phyloP scores from a whole-genome alignment of 2,329 filamentous ascomycete genomes.

The Colletotrichum sp. region DNA sequence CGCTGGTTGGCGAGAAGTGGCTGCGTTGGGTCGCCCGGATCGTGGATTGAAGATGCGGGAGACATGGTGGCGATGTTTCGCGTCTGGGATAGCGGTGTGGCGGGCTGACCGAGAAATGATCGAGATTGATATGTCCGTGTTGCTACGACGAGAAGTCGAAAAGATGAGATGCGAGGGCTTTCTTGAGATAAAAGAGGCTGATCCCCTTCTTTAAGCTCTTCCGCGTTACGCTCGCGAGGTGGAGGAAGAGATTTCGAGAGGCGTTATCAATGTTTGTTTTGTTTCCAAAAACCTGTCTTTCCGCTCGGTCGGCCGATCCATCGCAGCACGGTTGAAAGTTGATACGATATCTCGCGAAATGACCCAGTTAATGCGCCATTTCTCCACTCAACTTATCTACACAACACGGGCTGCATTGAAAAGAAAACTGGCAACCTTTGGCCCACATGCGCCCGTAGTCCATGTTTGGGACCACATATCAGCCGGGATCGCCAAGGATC shows the following conservation, averaged over 20 bases:
- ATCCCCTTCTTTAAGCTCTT: not conserved
- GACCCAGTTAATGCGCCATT: not conserved
- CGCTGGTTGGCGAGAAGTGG: constrained; percentile 1
- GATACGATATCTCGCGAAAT: not conserved
- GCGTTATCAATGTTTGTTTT: not conserved
- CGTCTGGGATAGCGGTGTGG: not conserved
- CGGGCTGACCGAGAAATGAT: not conserved
- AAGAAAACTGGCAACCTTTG: not conserved
- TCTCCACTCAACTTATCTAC: not conserved
- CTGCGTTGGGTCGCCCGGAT: constrained; percentile 10
- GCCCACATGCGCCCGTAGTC: not conserved
- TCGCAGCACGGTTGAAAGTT: not conserved
- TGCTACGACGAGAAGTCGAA: not conserved
- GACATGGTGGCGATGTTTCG: not conserved
- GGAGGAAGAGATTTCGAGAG: not conserved
- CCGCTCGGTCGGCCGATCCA: not conserved
- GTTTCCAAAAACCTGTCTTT: not conserved
- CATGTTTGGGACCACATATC: not conserved
- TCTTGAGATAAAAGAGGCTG: not conserved
- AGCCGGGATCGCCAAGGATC: not conserved
- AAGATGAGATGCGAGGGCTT: not conserved
- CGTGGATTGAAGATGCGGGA: constrained; percentile 7
- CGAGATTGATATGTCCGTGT: not conserved
- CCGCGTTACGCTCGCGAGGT: accelerated
- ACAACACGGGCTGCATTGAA: not conserved